Evolutionary conservation across 345 rosid species (phyloP).

Genomic region (Corchorus capsularis): DNA sequence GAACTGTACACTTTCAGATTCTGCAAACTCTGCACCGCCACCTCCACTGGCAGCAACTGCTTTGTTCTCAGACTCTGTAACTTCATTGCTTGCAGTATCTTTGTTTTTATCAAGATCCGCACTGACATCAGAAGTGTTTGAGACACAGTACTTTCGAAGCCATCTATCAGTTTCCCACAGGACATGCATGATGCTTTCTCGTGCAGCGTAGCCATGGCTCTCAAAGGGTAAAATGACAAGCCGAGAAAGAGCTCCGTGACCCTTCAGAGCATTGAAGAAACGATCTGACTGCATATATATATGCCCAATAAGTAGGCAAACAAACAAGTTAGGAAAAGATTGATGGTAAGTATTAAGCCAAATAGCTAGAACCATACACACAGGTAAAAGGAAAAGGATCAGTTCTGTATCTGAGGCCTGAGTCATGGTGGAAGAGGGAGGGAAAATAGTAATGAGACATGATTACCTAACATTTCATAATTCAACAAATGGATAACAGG

Average conservation of each 20-base stretch:
- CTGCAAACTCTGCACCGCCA: slow-evolving; percentile 54
- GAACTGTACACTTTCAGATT: slow-evolving; percentile 35
- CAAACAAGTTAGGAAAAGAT: slow-evolving; percentile 4
- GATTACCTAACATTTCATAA: background rate
- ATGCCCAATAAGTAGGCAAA: slow-evolving; percentile 20
- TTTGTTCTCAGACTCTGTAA: slow-evolving; percentile 45
- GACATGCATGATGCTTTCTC: slow-evolving; percentile 98
- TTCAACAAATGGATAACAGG: background rate
- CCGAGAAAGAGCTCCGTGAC: slow-evolving; percentile 93
- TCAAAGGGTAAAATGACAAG: slow-evolving; percentile 89
- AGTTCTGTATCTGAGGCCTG: background rate
- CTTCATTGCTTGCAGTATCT: slow-evolving; percentile 39
- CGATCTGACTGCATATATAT: slow-evolving; percentile 76
- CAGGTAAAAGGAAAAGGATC: background rate
- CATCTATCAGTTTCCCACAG: slow-evolving; percentile 99
- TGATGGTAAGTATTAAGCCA: background rate
- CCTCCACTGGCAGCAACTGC: slow-evolving; percentile 58
- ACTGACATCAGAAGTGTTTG: slow-evolving; percentile 52
- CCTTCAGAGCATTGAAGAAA: slow-evolving; percentile 92
- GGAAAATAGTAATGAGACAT: background rate
- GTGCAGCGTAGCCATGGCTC: slow-evolving; percentile 92
- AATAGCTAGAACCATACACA: slow-evolving; percentile 1
- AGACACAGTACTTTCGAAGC: slow-evolving; percentile 82
- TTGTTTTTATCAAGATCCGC: slow-evolving; percentile 38
- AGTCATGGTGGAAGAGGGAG: background rate